Percentiles rank a stretch among this genome's conserved stretches.
phyloP scores from a whole-genome alignment of 106 monocot genomes.

The Chionographis japonica region DNA sequence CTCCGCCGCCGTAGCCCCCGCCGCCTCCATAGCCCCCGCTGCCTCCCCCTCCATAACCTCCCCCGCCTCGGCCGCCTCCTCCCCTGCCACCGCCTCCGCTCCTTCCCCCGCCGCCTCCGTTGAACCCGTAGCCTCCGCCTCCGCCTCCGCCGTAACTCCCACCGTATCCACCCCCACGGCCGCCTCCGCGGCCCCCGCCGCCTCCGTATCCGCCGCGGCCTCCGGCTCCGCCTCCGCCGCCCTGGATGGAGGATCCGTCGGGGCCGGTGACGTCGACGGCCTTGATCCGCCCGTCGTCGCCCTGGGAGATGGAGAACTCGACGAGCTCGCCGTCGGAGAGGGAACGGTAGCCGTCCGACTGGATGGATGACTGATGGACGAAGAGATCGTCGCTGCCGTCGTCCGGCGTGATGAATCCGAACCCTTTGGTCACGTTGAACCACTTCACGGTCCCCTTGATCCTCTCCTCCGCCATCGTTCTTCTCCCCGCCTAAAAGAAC shows the following conservation, averaged over 20 bases:
- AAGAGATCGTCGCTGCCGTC: slow-evolving; percentile 61
- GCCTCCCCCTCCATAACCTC: slow-evolving; percentile 10
- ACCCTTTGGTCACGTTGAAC: slow-evolving; percentile 60
- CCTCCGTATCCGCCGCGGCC: too few species aligned
- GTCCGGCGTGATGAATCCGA: slow-evolving; percentile 61
- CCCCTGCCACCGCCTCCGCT: slow-evolving; percentile 17
- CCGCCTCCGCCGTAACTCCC: slow-evolving; percentile 9
- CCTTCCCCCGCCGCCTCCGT: slow-evolving; percentile 13
- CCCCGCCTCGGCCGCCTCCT: slow-evolving; percentile 10
- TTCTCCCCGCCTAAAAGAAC: slow-evolving; percentile 7
- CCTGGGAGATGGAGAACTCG: slow-evolving; percentile 30
- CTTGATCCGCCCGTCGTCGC: slow-evolving; percentile 44
- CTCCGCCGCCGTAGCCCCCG: not conserved
- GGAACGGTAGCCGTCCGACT: slow-evolving; percentile 39
- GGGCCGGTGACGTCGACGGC: slow-evolving; percentile 42
- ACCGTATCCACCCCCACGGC: slow-evolving; percentile 11
- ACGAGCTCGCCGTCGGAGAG: slow-evolving; percentile 35
- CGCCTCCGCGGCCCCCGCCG: slow-evolving; percentile 6
- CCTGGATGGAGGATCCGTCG: slow-evolving; percentile 24
- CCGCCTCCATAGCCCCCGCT: slow-evolving; percentile 2
- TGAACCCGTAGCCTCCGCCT: slow-evolving; percentile 13
- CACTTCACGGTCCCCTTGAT: slow-evolving; percentile 56
- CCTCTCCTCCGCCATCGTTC: slow-evolving; percentile 13
- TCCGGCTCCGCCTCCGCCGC: slow-evolving; percentile 3
- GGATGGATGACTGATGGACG: slow-evolving; percentile 62